Evolutionary conservation across 148 eudicot species (phyloP), one percentile per base, ranked within the genome.

Genomic region (Camellia sinensis): DNA sequence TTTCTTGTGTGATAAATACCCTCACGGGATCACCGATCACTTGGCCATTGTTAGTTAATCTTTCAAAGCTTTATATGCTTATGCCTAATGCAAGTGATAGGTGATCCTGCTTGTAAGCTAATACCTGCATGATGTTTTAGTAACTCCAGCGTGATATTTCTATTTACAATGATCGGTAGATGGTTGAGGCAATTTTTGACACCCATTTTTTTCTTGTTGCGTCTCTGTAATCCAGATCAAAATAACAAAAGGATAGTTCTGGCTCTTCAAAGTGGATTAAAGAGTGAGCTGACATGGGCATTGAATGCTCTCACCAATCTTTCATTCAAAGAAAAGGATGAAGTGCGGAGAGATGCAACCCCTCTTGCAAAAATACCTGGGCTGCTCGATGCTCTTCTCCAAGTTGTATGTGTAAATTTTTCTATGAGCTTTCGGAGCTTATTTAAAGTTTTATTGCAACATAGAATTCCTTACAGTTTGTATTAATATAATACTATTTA

Each of bases 231-330:
- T 73, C 69, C 94, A 96, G 98, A 96, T 82, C 99, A 96, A 80
- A 96, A 96, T 81, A 88, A 91, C 85, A 96, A 91, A 89, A 89
- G 97, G 86, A 93, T 96, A 66, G 97, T 96, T 62, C 80, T 93
- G 84, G 99, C 99, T 82, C 92, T 96, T 50, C 99, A 96, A 85
- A 93, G 99, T 87, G 99, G 99, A 81, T 81, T 96, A 68, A 96
- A 96, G 89, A 92, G 97, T 84, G 98, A 93, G 89, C 81, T 96
- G 80, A 93, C 94, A 64, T 95, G 98, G 99, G 99, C 97, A 52
- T 80, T 93, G 72, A 95, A 95, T 82, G 86, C 97, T 74, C 93
- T 95, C 40, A 93, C 93, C 66, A 85, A 93, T 80, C 97, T 96
- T 15, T 92, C 98, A 53, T 96, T 96, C 85, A 96, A 92, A 87